A percentile compares a stretch with the other conserved stretches of the same genome.
Evolutionary conservation across 75 land plant genomes (phyloP).

Genomic region (Pseudotsuga menziesii): DNA sequence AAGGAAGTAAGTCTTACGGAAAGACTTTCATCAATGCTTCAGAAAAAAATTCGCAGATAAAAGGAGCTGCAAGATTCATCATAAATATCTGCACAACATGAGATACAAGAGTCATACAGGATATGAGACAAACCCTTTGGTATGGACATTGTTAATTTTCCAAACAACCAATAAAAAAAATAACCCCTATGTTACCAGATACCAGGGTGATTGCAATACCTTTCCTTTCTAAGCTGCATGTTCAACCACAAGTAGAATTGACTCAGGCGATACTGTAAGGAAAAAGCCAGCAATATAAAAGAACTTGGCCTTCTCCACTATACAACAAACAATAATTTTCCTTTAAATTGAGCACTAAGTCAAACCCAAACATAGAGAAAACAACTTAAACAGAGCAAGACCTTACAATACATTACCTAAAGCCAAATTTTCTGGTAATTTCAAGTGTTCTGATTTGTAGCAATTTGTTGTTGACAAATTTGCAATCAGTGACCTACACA

Average conservation of each 20-base stretch:
- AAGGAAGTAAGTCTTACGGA: constrained; percentile 49
- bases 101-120: not conserved
- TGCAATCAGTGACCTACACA: constrained; percentile 80
- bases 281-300: constrained; percentile 95
- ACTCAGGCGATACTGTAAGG: constrained; percentile 93
- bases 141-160: not conserved
- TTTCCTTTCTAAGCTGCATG: constrained; percentile 89
- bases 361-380: not conserved
- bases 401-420: constrained; percentile 40
- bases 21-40: constrained; percentile 67
- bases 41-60: constrained; percentile 89
- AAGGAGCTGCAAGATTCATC: constrained; percentile 96
- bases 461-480: constrained; percentile 96
- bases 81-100: constrained; percentile 53
- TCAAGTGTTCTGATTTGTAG: constrained; percentile 86
- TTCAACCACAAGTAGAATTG: constrained; percentile 77
- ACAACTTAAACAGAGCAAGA: not conserved
- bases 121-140: not conserved
- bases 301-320: constrained; percentile 96
- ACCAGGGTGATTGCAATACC: constrained; percentile 26
- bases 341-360: not conserved
- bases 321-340: constrained; percentile 2
- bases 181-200: not conserved
- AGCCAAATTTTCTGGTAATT: constrained; percentile 85
- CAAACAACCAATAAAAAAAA: not conserved